Base-by-base conservation (phyloP, 768 basidiomycete species). In the Hysterangium stoloniferum region DNA sequence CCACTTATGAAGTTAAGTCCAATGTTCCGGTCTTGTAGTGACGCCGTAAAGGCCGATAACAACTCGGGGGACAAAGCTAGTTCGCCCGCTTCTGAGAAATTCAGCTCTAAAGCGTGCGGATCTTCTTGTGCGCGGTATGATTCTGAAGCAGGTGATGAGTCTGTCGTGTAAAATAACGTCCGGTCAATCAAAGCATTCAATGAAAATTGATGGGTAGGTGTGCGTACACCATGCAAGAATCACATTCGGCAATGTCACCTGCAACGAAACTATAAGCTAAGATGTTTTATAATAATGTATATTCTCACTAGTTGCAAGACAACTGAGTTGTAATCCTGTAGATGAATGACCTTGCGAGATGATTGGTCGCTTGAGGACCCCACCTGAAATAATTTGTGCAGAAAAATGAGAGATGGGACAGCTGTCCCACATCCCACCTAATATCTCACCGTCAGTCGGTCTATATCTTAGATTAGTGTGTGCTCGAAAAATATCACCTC, bases 351-450 rank as follows among this genome's bases (percentile, higher is more conserved):
- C 33, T 71, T 64, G 27, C 40, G 27, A 46, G 11, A 47, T 54
- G 4, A n/a, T n/a, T n/a, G n/a, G n/a, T n/a, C n/a, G 55, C 2
- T 55, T 58, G 15, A 56, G 58, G 58, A 64, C 32, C 24, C 45
- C 54, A 25, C 66, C 72, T 43, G 15, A 48, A 90, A 79, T 4
- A 93, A 59, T 38, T 75, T 65, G 5, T 74, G 71, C 1, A 97
- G 71, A 49, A 95, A 67, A 56, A 79, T 88, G 8, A 89, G 66
- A 0, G 84, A 82, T 0, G 95, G 95, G 0, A 96, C 66, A 0
- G 85, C 87, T 0, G 95, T 97, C 17, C 95, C 95, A 62, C 95
- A 98, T 1, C 95, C 95, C 45, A 96, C 64, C 93, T 97, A 49
- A 35, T 3, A 34, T n/a, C 27, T 15, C n/a, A 43, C 15, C 7